Conservation (phyloP, 2,329 filamentous ascomycete genomes). For the Ascochyta pisi region DNA sequence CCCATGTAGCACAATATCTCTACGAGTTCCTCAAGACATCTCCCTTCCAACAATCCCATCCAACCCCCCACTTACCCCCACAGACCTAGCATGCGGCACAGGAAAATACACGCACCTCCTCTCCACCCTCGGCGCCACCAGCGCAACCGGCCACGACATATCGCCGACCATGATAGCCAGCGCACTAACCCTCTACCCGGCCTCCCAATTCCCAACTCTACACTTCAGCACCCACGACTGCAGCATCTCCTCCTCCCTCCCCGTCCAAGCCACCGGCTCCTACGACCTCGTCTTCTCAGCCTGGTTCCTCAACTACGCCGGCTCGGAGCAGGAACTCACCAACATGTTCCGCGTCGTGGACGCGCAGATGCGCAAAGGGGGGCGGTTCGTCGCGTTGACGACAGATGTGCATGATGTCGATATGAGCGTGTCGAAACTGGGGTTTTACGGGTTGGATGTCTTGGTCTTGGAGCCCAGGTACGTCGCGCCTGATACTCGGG, state of each 20-base stretch:
- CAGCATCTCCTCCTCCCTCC: constrained; percentile 20
- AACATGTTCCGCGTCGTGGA: constrained; percentile 35
- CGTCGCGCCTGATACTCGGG: constrained; percentile 20
- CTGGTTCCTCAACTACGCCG: constrained; percentile 44
- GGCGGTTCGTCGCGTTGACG: constrained; percentile 34
- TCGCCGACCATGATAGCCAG: constrained; percentile 34
- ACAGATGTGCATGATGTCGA: constrained; percentile 30
- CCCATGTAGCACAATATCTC: too few relatives aligned
- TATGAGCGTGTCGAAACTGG: constrained; percentile 24
- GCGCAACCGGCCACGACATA: constrained; percentile 37
- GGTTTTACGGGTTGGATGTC: constrained; percentile 36
- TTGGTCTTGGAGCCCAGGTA: constrained; percentile 30
- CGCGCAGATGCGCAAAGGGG: constrained; percentile 21
- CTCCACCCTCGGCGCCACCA: constrained; percentile 27
- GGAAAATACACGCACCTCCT: constrained; percentile 38
- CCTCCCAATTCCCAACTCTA: constrained; percentile 19
- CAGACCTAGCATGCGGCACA: constrained; percentile 42
- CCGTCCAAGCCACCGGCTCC: background rate
- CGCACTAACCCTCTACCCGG: constrained; percentile 28
- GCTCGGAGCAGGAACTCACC: constrained; percentile 26
- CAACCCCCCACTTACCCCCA: background rate
- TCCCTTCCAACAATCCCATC: too few relatives aligned
- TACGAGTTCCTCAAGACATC: too few relatives aligned
- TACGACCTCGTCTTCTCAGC: constrained; percentile 41
- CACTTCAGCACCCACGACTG: constrained; percentile 36